phyloP scores from a whole-genome alignment of 1,284 basidiomycete genomes.

The Ceratobasidium sp. region DNA sequence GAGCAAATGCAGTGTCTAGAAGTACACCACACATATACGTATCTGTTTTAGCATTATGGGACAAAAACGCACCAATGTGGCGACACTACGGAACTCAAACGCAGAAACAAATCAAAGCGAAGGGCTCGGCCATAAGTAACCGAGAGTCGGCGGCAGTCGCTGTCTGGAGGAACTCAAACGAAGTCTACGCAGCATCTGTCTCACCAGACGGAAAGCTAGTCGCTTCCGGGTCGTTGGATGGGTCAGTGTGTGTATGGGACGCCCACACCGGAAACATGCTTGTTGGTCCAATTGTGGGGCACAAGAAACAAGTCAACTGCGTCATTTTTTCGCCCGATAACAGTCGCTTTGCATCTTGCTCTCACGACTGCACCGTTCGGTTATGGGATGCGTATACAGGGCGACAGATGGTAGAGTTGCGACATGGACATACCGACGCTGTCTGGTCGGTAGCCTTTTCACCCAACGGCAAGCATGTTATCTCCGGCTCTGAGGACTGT shows the following conservation, averaged over 20 bases:
- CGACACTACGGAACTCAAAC: background rate
- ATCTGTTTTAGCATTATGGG: background rate
- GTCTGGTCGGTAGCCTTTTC: slow-evolving; percentile 36
- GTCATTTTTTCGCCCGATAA: slow-evolving; percentile 57
- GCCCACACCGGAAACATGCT: slow-evolving; percentile 18
- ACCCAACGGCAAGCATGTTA: background rate
- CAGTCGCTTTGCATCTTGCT: slow-evolving; percentile 43
- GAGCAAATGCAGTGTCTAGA: background rate
- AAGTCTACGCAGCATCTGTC: background rate
- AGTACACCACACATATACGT: slow-evolving; percentile 12
- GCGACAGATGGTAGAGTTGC: background rate
- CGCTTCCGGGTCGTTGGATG: background rate
- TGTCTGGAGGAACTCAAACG: background rate
- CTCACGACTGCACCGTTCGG: slow-evolving; percentile 12
- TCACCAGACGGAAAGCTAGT: slow-evolving; percentile 24
- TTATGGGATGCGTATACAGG: slow-evolving; percentile 37
- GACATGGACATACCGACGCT: background rate
- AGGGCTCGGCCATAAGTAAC: background rate
- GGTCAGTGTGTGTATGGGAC: slow-evolving; percentile 21
- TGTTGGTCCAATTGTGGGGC: slow-evolving; percentile 1
- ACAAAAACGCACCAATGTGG: background rate
- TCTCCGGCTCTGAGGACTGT: slow-evolving; percentile 5
- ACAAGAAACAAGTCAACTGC: slow-evolving; percentile 50
- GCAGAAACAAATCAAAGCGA: background rate
- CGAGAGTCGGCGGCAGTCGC: background rate